Evolutionary conservation across 345 rosid genomes (phyloP).

Genomic region (Microthlaspi erraticum): DNA sequence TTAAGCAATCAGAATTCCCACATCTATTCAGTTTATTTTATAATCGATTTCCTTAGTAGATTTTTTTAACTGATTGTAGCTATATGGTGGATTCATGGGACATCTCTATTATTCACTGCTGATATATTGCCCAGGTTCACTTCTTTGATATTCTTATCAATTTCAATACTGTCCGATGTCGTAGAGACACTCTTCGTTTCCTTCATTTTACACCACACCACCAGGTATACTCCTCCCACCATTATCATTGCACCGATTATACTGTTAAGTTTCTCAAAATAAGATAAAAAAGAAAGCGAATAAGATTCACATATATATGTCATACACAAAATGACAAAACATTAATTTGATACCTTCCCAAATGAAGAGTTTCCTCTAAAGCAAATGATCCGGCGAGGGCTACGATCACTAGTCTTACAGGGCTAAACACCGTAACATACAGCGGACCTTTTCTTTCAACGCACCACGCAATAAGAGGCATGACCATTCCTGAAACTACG

Average conservation of each 20-base stretch:
- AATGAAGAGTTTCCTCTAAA: constrained; percentile 39
- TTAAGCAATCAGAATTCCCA: too few species aligned
- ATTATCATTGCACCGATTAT: constrained; percentile 55
- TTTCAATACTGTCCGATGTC: constrained; percentile 1
- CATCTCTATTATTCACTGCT: constrained; percentile 26
- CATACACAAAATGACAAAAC: too few species aligned
- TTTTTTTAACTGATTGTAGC: background rate
- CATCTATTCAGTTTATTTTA: too few species aligned
- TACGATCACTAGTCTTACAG: constrained; percentile 39
- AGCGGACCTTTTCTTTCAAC: constrained; percentile 37
- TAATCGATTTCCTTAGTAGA: too few species aligned
- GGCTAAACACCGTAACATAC: constrained; percentile 37
- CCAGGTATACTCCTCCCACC: constrained; percentile 53
- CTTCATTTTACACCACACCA: constrained; percentile 60
- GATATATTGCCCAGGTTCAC: constrained; percentile 17
- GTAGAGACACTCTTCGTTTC: constrained; percentile 44
- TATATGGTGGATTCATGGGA: constrained; percentile 23
- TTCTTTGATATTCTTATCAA: constrained; percentile 32
- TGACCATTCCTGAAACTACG: constrained; percentile 37
- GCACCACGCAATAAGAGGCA: constrained; percentile 41
- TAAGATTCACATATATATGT: background rate
- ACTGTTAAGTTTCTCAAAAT: constrained; percentile 41
- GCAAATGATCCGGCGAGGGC: constrained; percentile 41
- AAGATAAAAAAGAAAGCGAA: too few species aligned
- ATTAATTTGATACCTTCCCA: constrained; percentile 41